These are phyloP conservation scores for Drechslerella dactyloides DNA, from an alignment of 2,329 filamentous ascomycete species.

Conservation along the genomic window DNA sequence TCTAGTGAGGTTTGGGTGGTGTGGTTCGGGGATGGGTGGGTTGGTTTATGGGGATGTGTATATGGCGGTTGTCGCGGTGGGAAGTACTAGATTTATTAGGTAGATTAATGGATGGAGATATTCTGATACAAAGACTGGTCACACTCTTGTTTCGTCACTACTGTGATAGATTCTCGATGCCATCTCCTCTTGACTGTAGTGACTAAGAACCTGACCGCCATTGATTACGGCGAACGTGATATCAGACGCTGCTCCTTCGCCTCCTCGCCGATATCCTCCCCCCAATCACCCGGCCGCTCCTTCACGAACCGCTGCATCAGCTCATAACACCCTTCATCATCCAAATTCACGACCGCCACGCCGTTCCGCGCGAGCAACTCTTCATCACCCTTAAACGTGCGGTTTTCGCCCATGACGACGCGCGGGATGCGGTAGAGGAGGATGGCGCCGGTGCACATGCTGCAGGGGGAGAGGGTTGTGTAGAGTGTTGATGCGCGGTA, in stretches of 20 bases:
- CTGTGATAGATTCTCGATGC: too few species aligned
- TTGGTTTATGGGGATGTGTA: too few species aligned
- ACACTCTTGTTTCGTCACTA: too few species aligned
- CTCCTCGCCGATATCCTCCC: slow-evolving; percentile 55
- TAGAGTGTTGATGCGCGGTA: slow-evolving; percentile 81
- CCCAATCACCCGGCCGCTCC: slow-evolving; percentile 76
- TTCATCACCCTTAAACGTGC: slow-evolving; percentile 75
- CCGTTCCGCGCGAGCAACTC: slow-evolving; percentile 71
- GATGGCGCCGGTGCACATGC: slow-evolving; percentile 82
- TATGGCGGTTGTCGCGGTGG: too few species aligned
- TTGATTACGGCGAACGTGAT: too few species aligned
- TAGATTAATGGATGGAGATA: too few species aligned
- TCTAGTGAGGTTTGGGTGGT: too few species aligned
- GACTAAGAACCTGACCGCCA: too few species aligned
- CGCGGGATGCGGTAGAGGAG: slow-evolving; percentile 75
- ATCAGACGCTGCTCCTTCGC: background rate
- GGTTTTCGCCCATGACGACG: slow-evolving; percentile 79
- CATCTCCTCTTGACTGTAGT: too few species aligned
- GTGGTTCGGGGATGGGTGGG: too few species aligned
- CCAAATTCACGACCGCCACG: slow-evolving; percentile 74
- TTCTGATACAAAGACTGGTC: too few species aligned
- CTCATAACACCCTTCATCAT: slow-evolving; percentile 69
- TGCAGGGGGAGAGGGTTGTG: slow-evolving; percentile 78
- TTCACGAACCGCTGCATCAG: slow-evolving; percentile 76
- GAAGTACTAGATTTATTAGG: too few species aligned